These are phyloP conservation scores for Ophiosphaerella herpotricha DNA, from an alignment of 2,329 filamentous ascomycete genomes.

Conservation along the genomic window DNA sequence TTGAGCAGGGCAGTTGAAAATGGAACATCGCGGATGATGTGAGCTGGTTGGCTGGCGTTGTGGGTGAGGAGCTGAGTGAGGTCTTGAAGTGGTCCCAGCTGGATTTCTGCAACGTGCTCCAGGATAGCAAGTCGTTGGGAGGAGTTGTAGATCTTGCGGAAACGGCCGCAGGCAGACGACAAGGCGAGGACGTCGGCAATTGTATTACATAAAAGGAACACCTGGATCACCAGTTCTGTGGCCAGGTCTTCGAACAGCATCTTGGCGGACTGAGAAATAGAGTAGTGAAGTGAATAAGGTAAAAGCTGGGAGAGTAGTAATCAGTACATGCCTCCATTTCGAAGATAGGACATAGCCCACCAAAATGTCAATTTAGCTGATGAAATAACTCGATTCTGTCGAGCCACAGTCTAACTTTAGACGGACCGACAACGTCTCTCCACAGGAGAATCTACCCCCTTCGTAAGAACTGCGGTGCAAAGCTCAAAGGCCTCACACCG, in stretches of 20 bases:
- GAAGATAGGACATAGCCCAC: too few relatives aligned
- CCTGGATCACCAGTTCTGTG: slow-evolving; percentile 62
- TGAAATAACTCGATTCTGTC: neutral
- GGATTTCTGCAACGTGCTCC: slow-evolving; percentile 56
- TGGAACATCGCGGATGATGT: slow-evolving; percentile 57
- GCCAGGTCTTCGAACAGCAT: slow-evolving; percentile 63
- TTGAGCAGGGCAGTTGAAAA: slow-evolving; percentile 60
- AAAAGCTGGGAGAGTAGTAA: neutral
- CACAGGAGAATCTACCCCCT: neutral
- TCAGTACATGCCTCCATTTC: neutral
- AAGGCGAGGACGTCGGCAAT: slow-evolving; percentile 60
- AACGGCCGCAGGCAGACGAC: slow-evolving; percentile 59
- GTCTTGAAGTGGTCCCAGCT: slow-evolving; percentile 64
- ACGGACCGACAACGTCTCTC: neutral
- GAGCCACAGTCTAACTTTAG: neutral
- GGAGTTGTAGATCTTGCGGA: slow-evolving; percentile 57
- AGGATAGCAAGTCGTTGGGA: slow-evolving; percentile 62
- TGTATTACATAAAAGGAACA: slow-evolving; percentile 59
- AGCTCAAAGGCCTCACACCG: slow-evolving; percentile 34
- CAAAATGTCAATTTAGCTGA: too few relatives aligned
- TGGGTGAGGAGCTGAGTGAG: slow-evolving; percentile 64
- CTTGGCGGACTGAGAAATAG: slow-evolving; percentile 19
- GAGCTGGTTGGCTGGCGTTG: slow-evolving; percentile 63
- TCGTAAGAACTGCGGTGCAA: slow-evolving; percentile 19
- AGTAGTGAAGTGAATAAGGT: slow-evolving; percentile 1